Evolutionary conservation across 208 protist species (phyloP).

Genomic region (Wallacemonas rigidus): DNA sequence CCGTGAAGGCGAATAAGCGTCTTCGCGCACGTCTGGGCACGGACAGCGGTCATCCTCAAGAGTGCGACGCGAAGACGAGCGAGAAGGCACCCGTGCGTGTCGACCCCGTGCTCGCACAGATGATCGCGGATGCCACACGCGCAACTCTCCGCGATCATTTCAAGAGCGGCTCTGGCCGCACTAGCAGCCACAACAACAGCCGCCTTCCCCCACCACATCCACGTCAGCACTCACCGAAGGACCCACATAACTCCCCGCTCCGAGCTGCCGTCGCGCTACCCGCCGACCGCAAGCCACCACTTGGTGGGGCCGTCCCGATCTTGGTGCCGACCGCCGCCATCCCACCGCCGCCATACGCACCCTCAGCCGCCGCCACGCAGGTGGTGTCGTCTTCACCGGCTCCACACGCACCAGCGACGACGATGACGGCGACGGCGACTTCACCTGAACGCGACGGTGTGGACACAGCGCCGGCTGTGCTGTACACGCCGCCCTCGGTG

Average conservation of each 20-base stretch:
- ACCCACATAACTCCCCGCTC: not conserved
- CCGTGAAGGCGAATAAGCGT: not conserved
- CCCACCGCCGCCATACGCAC: not conserved
- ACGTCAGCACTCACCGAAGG: not conserved
- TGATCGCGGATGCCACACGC: constrained; percentile 13
- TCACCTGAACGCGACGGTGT: not conserved
- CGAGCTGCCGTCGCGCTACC: constrained; percentile 1
- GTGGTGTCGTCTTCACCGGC: too few species aligned
- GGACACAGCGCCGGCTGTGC: not conserved
- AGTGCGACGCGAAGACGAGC: not conserved
- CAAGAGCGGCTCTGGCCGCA: too few species aligned
- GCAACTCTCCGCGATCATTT: constrained; percentile 4
- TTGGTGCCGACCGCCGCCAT: not conserved
- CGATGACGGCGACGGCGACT: not conserved
- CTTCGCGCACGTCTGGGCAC: constrained; percentile 1
- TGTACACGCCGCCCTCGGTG: constrained; percentile 10
- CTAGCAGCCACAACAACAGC: too few species aligned
- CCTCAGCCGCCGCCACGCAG: not conserved
- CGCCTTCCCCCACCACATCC: not conserved
- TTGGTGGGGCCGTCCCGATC: not conserved
- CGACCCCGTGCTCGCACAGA: constrained; percentile 10
- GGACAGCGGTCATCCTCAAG: not conserved
- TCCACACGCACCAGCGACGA: not conserved
- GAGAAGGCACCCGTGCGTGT: constrained; percentile 1
- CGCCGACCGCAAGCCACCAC: not conserved